Base-by-base conservation (phyloP, 2,329 filamentous ascomycete genomes). In the Calonectria montana region DNA sequence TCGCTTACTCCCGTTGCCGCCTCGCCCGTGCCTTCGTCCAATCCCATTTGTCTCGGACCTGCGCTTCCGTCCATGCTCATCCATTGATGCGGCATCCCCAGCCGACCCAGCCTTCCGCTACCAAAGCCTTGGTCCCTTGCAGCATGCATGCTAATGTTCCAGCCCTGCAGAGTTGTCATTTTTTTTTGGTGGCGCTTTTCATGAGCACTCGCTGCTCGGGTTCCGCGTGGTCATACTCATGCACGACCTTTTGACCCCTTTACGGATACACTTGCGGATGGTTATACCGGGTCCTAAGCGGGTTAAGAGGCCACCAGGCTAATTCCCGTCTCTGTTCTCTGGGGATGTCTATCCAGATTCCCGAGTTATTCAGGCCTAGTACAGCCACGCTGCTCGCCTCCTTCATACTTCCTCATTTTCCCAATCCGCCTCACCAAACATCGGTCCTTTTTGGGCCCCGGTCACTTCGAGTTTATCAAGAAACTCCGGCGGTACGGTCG, bases 401-500 rank as follows among this genome's bases (percentile, higher is more conserved):
- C 31, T 21, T 79, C 75, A 89, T 21, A 89, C 87, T 79, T 91
- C 90, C 79, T 92, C 91, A 77, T 92, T 91, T 81, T 92, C 91
- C 90, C 91, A 92, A 79, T 92, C 91, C 81, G 90, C 87, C 78
- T 92, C 90, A 48, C 85, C 87, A 83, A 90, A 92, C 84, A 91
- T 89, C 23, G 89, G 89, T 47, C 86, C 84, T 76, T 84, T 88
- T 31, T 86, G 84, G n/a, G 83, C 84, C 8, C 87, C 88, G 73
- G 84, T 87, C 62, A 87, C 84, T 82, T 98, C 96, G 59, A 99
- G 87, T 85, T 95, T 97, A 72, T 93, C 91, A 72, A 99, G 86
- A 80, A 98, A 98, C 84, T 99, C 97, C 0, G 96, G 93, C 21
- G 97, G 96, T 65, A 99, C 94, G 0, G 94, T 97, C 2, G 97